A percentile compares a stretch with the other conserved stretches of the same genome.
Evolutionary conservation across 2,329 filamentous ascomycete genomes (phyloP).

Genomic region (Phaeosphaeriaceae sp.): DNA sequence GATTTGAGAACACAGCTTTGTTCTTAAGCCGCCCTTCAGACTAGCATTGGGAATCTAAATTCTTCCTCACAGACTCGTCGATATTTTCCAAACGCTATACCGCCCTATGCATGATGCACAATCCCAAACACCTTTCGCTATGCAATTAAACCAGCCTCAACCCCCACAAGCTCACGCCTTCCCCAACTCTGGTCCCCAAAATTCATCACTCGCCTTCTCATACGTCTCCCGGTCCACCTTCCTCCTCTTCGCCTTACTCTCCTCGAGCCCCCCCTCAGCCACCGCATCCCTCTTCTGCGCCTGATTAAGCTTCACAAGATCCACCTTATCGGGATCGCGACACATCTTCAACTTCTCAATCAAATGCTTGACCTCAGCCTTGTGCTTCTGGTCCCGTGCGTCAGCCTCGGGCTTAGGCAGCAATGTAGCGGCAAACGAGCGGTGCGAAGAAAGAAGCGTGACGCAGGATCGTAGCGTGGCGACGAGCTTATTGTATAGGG

Average conservation of each 20-base stretch:
- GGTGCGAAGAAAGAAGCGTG: slow-evolving; percentile 45
- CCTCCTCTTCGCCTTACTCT: slow-evolving; percentile 52
- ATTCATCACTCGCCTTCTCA: slow-evolving; percentile 53
- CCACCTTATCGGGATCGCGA: slow-evolving; percentile 74
- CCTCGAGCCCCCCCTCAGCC: slow-evolving; percentile 45
- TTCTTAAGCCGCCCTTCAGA: no score
- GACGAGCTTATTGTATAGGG: slow-evolving; percentile 43
- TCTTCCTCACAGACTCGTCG: not conserved
- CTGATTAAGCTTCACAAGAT: slow-evolving; percentile 72
- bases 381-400: slow-evolving; percentile 50
- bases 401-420: slow-evolving; percentile 36
- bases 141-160: slow-evolving; percentile 2
- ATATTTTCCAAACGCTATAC: not conserved
- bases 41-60: no score
- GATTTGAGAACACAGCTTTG: no score
- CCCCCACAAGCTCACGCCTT: slow-evolving; percentile 18
- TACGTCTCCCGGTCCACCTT: slow-evolving; percentile 53
- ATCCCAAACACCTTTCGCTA: slow-evolving; percentile 16
- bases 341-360: slow-evolving; percentile 75
- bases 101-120: no score
- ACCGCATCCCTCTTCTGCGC: slow-evolving; percentile 60
- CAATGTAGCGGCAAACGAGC: slow-evolving; percentile 20
- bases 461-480: slow-evolving; percentile 50
- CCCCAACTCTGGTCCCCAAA: slow-evolving; percentile 51
- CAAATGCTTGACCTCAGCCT: slow-evolving; percentile 58